Percentiles rank a stretch among this genome's conserved stretches.
Conservation (phyloP, 179 eudicot species). For the Dionaea muscipula region DNA sequence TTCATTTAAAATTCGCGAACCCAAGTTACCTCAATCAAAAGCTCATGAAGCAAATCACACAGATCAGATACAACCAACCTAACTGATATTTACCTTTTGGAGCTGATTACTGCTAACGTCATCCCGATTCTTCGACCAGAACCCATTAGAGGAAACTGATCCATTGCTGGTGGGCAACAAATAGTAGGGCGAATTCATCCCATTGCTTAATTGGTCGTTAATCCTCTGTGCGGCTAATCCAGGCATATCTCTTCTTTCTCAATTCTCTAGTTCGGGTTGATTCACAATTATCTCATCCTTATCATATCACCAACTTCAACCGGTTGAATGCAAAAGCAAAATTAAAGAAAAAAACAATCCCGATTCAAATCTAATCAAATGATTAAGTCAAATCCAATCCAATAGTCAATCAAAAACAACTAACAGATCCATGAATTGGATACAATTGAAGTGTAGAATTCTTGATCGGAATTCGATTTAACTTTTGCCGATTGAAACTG, state of each 20-base stretch:
- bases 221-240: constrained; percentile 48
- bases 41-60: neutral
- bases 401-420: too few species aligned
- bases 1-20: constrained; percentile 11
- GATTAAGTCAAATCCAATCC: too few species aligned
- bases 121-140: constrained; percentile 79
- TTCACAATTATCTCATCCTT: constrained; percentile 21
- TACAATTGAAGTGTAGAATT: neutral
- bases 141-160: constrained; percentile 50
- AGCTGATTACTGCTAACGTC: constrained; percentile 73
- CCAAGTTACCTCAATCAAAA: constrained; percentile 2
- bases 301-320: constrained; percentile 11
- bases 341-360: too few species aligned
- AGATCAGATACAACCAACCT: neutral
- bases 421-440: neutral
- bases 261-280: constrained; percentile 14
- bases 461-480: constrained; percentile 1
- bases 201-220: constrained; percentile 36
- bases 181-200: constrained; percentile 24
- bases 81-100: constrained; percentile 54
- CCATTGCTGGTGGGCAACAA: constrained; percentile 37
- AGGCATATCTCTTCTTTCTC: constrained; percentile 74
- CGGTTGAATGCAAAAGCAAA: neutral
- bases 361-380: too few species aligned
- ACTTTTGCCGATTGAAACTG: constrained; percentile 7